These are phyloP conservation scores for Vanrija pseudolonga DNA, from an alignment of 1,284 basidiomycete genomes.

Conservation along the genomic window DNA sequence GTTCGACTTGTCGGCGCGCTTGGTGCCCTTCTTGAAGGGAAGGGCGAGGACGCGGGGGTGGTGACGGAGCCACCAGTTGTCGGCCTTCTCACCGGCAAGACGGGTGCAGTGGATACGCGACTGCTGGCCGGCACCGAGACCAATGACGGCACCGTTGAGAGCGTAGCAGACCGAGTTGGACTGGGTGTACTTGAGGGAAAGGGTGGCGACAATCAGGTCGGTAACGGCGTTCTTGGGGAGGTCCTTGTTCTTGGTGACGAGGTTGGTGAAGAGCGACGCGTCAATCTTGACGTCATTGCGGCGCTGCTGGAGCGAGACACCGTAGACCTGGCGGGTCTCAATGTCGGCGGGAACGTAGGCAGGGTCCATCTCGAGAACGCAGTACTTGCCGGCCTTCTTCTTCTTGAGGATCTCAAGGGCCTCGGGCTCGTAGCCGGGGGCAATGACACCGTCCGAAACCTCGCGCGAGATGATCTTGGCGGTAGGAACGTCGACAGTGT, in stretches of 20 bases:
- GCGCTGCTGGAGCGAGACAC: constrained; percentile 84
- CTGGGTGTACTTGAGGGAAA: constrained; percentile 97
- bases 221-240: constrained; percentile 69
- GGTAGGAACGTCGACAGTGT: constrained; percentile 87
- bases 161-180: constrained; percentile 99
- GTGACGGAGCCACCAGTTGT: constrained; percentile 98
- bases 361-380: constrained; percentile 89
- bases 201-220: constrained; percentile 89
- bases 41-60: constrained; percentile 69
- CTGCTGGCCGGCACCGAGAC: constrained; percentile 96
- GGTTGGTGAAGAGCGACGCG: constrained; percentile 72
- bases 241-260: constrained; percentile 84
- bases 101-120: constrained; percentile 99
- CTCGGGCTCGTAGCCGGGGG: constrained; percentile 83
- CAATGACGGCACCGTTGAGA: constrained; percentile 86
- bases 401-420: constrained; percentile 88
- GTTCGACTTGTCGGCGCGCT: constrained; percentile 93
- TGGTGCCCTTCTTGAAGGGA: constrained; percentile 93
- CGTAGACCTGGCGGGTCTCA: constrained; percentile 95
- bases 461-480: constrained; percentile 96
- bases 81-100: constrained; percentile 94
- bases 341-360: constrained; percentile 67
- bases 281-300: constrained; percentile 91
- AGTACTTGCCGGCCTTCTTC: constrained; percentile 99
- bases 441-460: constrained; percentile 96